Evolutionary conservation across 2,329 filamentous ascomycete genomes (phyloP), one percentile per base, ranked within the genome.

Genomic region (Pseudocercospora vitis): DNA sequence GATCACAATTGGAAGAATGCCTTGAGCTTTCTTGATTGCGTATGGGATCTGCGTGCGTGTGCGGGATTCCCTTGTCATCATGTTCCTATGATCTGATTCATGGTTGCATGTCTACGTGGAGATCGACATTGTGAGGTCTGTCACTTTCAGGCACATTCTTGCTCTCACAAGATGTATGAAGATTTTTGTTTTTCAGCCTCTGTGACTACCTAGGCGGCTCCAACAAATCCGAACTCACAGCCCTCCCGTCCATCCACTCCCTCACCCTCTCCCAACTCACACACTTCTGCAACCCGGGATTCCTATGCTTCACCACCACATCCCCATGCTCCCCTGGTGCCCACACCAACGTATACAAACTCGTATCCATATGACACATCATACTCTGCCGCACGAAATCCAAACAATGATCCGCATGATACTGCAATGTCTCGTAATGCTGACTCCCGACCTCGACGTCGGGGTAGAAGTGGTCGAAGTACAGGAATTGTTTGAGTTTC

Each of bases 331-430:
- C 45, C 9, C 48, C 52, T 2, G 48, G 52, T 21, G 50, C 46
- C 55, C 55, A 58, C 2, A 48, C 52, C 12, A 58, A 28, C 4
- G 55, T 55, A 16, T 58, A 55, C 14, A 58, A 19, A 9, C 42
- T 44, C 18, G 45, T 49, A 21, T 58, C 55, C 32, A 52, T 50
- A 28, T 58, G 52, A 19, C 55, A 58, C 55, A 58, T 58, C 21
- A 58, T 47, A 7, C 46, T 49, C 44, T 58, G 55, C 7, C 48
- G 44, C 1, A 58, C 24, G 23, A 54, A 53, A 16, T 58, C 49
- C 8, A 58, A 47, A 24, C 55, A 58, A n/a, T 58, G 55, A 44
- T 58, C 55, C 9, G 52, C 52, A 44, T 58, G 55, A 31, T 56
- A 32, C 19, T 53, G 54, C 18, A 52, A 21, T 42, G 47, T 37